phyloP scores from a whole-genome alignment of 2,329 filamentous ascomycete genomes.

The Bipolaris gigantea region DNA sequence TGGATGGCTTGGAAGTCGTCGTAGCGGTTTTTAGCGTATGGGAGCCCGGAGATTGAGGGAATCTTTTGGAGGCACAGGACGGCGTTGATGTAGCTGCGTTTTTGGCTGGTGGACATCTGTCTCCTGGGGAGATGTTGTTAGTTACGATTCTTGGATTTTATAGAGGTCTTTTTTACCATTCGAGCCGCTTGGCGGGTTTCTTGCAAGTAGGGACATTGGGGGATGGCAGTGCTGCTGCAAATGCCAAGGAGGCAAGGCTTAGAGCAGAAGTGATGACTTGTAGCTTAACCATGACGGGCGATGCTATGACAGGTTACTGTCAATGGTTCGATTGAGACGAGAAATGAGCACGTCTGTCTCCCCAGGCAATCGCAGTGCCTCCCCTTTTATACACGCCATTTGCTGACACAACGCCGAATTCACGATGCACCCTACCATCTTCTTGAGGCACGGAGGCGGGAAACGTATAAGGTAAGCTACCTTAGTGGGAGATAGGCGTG shows the following conservation, averaged over 20 bases:
- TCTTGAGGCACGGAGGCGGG: too few relatives aligned
- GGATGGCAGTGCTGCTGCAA: slow-evolving; percentile 12
- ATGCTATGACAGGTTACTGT: neutral
- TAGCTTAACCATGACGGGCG: slow-evolving; percentile 4
- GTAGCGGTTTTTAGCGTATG: slow-evolving; percentile 23
- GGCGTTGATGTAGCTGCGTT: slow-evolving; percentile 27
- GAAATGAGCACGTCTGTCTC: neutral
- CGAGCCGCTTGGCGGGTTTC: slow-evolving; percentile 18
- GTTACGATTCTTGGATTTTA: neutral
- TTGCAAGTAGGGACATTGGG: slow-evolving; percentile 9
- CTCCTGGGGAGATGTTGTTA: slow-evolving; percentile 13
- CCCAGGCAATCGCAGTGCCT: neutral
- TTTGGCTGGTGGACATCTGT: slow-evolving; percentile 19
- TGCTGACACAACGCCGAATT: too few relatives aligned
- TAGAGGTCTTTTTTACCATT: slow-evolving; percentile 15
- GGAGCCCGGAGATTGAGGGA: slow-evolving; percentile 20
- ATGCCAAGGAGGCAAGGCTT: slow-evolving; percentile 11
- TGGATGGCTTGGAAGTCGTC: slow-evolving; percentile 32
- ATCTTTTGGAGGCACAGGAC: slow-evolving; percentile 27
- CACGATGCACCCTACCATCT: too few relatives aligned
- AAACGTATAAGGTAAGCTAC: too few relatives aligned
- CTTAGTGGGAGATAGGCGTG: too few relatives aligned
- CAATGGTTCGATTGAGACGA: neutral
- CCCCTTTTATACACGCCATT: neutral
- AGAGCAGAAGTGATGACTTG: slow-evolving; percentile 3